Base-by-base conservation (phyloP, 2,329 filamentous ascomycete species). In the Hypoxylon sp. region DNA sequence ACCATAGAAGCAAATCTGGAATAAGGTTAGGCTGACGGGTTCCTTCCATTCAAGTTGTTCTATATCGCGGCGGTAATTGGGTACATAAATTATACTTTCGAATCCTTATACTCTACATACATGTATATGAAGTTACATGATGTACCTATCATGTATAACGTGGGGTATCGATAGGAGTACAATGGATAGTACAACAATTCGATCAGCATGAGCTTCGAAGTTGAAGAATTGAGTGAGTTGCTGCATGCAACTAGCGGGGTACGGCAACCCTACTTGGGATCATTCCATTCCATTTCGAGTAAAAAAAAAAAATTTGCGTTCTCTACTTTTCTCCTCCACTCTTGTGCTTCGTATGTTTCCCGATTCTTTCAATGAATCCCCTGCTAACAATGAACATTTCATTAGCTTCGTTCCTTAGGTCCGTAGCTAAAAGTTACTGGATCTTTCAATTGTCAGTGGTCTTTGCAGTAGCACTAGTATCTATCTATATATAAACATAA, bases 271-370 rank as follows among this genome's bases (percentile, higher is more conserved):
- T 61, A 50, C 29, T 44, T 48, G 22, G 39, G 47, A 29, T 54
- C 54, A 22, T 66, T 54, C 47, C 31, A 60, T 61, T 60, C 54
- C 31, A 62, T 53, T 63, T 63, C 37, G 24, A 63, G 50, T 22
- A 46, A 57, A 52, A 70, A 68, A 52, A 70, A 68, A 55, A 42
- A 46, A 65, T 65, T 63, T 51, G 42, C 31, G 17, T 67, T 61
- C 42, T 65, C 51, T 68, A 52, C 51, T 58, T 65, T 66, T 54
- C 52, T 66, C 65, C 68, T 70, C 68, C 68, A 70, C 65, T 68
- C 54, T 68, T 19, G 31, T 68, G 47, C 22, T 67, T 48, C 26
- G 39, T 53, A 50, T 52, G n/a, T 59, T 53, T 47, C 55, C 26
- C 57, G 17, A 47, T 42, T 56, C 52, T 63, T 47, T 60, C 26